Evolutionary conservation across 805 yeast genomes (phyloP).

Genomic region (Wickerhamomyces chaumierensis): DNA sequence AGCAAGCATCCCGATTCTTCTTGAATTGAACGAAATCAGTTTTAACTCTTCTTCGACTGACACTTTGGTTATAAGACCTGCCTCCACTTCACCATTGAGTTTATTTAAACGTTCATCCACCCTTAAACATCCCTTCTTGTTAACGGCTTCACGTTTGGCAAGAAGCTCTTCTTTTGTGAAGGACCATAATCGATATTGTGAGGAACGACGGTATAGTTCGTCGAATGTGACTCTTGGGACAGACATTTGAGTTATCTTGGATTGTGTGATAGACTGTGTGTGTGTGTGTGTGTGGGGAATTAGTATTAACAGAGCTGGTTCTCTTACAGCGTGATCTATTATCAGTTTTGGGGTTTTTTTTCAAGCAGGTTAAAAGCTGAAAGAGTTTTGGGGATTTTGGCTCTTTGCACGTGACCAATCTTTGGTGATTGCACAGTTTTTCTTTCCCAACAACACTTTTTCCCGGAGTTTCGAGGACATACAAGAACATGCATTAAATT

Average conservation of each 20-base stretch:
- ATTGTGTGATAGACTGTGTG: not conserved
- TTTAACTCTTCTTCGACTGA: constrained; percentile 59
- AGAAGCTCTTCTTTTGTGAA: constrained; percentile 50
- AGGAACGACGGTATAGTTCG: constrained; percentile 77
- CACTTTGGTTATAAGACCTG: constrained; percentile 27
- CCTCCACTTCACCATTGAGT: constrained; percentile 17
- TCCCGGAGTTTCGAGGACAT: too few relatives aligned
- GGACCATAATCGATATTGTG: constrained; percentile 84
- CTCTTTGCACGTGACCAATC: not conserved
- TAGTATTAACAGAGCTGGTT: too few relatives aligned
- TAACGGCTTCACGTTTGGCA: constrained; percentile 35
- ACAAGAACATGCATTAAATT: too few relatives aligned
- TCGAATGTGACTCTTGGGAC: constrained; percentile 50
- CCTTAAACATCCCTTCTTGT: constrained; percentile 37
- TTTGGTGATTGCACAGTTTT: too few relatives aligned
- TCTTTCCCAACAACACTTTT: not conserved
- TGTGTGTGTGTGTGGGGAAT: not conserved
- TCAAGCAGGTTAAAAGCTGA: too few relatives aligned
- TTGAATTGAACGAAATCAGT: constrained; percentile 60
- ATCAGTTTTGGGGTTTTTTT: too few relatives aligned
- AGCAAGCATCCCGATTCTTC: constrained; percentile 60
- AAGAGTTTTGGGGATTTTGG: not conserved
- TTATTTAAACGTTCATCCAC: constrained; percentile 24
- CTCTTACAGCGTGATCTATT: too few relatives aligned
- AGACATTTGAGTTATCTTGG: constrained; percentile 3